Evolutionary conservation across 2,329 filamentous ascomycete genomes (phyloP).

Genomic region (Stemphylium vesicarium): DNA sequence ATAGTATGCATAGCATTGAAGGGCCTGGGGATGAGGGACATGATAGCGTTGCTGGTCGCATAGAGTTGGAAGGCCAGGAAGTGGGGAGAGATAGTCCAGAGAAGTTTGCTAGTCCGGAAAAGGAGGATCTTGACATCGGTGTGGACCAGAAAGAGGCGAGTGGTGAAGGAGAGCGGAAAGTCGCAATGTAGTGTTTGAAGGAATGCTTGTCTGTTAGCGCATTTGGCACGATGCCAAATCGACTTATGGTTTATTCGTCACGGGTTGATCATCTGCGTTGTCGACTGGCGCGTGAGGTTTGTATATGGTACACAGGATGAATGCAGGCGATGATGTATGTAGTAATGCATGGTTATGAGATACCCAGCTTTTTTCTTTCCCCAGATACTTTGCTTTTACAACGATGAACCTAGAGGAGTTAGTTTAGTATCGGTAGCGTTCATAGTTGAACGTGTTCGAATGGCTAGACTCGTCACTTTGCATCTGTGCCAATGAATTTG

Average conservation of each 20-base stretch:
- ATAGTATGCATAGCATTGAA: slow-evolving; percentile 20
- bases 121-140: neutral
- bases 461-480: too few relatives aligned
- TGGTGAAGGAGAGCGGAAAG: neutral
- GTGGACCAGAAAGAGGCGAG: neutral
- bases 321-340: slow-evolving; percentile 7
- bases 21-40: slow-evolving; percentile 16
- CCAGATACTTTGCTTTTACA: neutral
- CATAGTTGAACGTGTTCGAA: too few relatives aligned
- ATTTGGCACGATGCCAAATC: neutral
- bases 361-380: neutral
- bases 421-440: too few relatives aligned
- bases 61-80: slow-evolving; percentile 6
- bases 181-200: slow-evolving; percentile 2
- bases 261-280: neutral
- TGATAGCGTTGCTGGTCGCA: slow-evolving; percentile 11
- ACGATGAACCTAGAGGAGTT: neutral
- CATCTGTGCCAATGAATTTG: neutral
- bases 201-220: neutral
- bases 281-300: neutral
- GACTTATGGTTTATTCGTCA: neutral
- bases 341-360: slow-evolving; percentile 16
- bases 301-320: slow-evolving; percentile 4
- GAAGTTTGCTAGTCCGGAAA: slow-evolving; percentile 9
- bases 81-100: slow-evolving; percentile 10